These are phyloP conservation scores for Microbotryum silenes-acaulis DNA, from an alignment of 1,284 basidiomycete genomes.

Conservation along the genomic window DNA sequence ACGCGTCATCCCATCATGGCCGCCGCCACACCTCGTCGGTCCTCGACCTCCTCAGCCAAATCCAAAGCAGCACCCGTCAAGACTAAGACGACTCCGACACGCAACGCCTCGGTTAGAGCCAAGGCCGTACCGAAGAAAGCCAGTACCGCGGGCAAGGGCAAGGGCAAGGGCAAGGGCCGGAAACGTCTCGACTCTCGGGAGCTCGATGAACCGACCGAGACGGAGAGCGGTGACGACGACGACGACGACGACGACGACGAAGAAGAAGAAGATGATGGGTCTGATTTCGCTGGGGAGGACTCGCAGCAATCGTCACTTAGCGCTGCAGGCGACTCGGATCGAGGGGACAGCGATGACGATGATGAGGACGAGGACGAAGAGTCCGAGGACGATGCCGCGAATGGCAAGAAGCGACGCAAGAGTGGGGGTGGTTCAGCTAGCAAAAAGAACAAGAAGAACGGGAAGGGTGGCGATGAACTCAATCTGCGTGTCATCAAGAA, in stretches of 20 bases:
- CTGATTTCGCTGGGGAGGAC: neutral
- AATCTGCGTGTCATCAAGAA: conserved; percentile 19
- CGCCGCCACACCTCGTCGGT: too few species aligned
- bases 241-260: conserved; percentile 5
- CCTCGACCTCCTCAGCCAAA: neutral
- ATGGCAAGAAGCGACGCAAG: conserved; percentile 2
- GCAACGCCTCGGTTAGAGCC: neutral
- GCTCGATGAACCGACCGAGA: conserved; percentile 1
- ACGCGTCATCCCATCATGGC: too few species aligned
- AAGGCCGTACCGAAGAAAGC: neutral
- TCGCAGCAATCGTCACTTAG: too few species aligned
- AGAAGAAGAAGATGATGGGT: conserved; percentile 3
- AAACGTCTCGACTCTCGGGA: neutral
- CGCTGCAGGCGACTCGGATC: neutral
- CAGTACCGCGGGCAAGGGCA: too few species aligned
- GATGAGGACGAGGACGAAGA: conserved; percentile 2
- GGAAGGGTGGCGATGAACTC: conserved; percentile 20
- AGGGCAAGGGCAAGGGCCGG: too few species aligned
- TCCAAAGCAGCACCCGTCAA: neutral
- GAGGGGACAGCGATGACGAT: neutral
- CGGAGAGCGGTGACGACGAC: neutral
- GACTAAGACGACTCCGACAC: neutral
- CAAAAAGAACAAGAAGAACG: conserved; percentile 2
- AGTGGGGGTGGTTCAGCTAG: conserved; percentile 1
- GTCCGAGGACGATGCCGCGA: neutral